Base-by-base conservation (phyloP, 2,329 filamentous ascomycete genomes). In the Penicillium sp. region DNA sequence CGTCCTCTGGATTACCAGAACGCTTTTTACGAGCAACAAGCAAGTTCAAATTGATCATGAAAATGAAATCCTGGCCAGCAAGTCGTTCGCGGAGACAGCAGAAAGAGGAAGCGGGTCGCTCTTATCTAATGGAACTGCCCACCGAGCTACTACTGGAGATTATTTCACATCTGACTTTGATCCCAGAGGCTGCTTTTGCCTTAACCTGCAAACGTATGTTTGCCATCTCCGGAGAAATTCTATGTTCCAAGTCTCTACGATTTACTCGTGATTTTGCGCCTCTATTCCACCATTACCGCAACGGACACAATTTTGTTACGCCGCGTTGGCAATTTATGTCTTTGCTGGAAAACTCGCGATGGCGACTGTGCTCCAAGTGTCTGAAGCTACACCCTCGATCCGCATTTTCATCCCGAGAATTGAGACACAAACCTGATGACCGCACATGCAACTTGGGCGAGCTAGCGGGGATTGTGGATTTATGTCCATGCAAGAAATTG, bases 401-500 rank as follows among this genome's bases (percentile, higher is more conserved):
- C 31, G 66, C 70, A 9, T 76, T 75, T 27, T 57, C 71, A 5
- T 58, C 69, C 1, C 64, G 68, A 43, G 73, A 76, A 54, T 48
- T 75, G n/a, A 64, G 65, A 55, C 69, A 69, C 47, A 70, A 70
- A 16, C 45, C 73, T 5, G 71, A 73, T 41, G 60, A 59, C 24
- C 69, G 73, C 31, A 63, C 63, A 14, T 76, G 73, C 53, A 68
- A 70, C 37, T 46, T 75, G 47, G 73, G 73, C 13, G 66, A 67
- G 8, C 55, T 69, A 16, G 73, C 73, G 19, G 73, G 73, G 6
- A 62, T 76, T 43, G 72, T 76, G 39, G 73, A 76, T 41, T 51
- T 76, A 27, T 76, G 73, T 50, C 73, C 73, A 10, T 76, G 73
- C 69, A 73, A 70, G 52, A 76, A 76, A 58, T 53, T 76, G 55